A percentile compares a stretch with the other conserved stretches of the same genome.
phyloP scores from a whole-genome alignment of 2,329 filamentous ascomycete genomes.

The Phaeosphaeria sp. region DNA sequence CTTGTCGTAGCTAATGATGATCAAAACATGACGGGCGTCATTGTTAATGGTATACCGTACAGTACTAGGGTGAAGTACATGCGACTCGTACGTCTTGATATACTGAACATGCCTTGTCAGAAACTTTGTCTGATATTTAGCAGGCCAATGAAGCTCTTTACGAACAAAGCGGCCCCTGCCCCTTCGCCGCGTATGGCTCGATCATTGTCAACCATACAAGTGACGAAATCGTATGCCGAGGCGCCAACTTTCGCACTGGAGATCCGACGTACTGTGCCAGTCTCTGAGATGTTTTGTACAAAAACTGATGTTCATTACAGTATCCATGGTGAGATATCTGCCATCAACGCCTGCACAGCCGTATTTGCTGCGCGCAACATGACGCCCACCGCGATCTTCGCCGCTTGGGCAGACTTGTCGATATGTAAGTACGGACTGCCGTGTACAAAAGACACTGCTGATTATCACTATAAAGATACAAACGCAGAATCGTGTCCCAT shows the following conservation, averaged over 20 bases:
- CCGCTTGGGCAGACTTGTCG: conserved; percentile 51
- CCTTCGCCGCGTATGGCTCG: conserved; percentile 61
- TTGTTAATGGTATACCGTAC: conserved; percentile 46
- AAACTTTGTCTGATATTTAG: background rate
- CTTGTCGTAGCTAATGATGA: background rate
- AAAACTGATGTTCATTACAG: background rate
- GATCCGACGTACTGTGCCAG: background rate
- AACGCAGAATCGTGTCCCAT: conserved; percentile 66
- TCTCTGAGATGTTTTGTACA: background rate
- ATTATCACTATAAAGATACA: conserved; percentile 53
- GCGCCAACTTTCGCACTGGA: conserved; percentile 51
- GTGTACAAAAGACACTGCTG: background rate
- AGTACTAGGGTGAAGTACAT: conserved; percentile 60
- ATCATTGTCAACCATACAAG: conserved; percentile 64
- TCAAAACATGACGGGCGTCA: background rate
- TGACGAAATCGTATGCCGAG: conserved; percentile 59
- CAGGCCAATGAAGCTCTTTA: conserved; percentile 34
- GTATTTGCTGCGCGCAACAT: background rate
- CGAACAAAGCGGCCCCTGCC: conserved; percentile 53
- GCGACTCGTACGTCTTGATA: conserved; percentile 54
- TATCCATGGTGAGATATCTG: conserved; percentile 59
- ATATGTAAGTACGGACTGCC: conserved; percentile 28
- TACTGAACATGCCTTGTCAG: conserved; percentile 29
- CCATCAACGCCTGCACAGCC: conserved; percentile 63
- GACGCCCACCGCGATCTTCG: background rate